Evolutionary conservation across 2,329 filamentous ascomycete genomes (phyloP).

Genomic region (Penicillium italicum): DNA sequence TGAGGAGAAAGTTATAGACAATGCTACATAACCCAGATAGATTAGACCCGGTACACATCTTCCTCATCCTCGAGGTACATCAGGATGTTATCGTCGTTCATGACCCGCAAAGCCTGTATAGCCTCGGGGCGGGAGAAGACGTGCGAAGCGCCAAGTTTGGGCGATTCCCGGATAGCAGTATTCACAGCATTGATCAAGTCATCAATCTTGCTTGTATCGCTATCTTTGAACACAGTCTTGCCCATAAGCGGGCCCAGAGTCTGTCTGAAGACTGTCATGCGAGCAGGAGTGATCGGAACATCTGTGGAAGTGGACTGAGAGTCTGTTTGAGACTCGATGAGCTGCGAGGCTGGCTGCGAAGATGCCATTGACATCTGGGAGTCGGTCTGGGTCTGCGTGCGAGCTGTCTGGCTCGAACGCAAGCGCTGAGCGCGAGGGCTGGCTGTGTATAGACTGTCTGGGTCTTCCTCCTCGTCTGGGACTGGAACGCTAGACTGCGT

Average conservation of each 20-base stretch:
- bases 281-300: slow-evolving; percentile 48
- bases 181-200: slow-evolving; percentile 79
- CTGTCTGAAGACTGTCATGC: slow-evolving; percentile 72
- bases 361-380: slow-evolving; percentile 70
- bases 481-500: slow-evolving; percentile 44
- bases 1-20: neutral
- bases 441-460: slow-evolving; percentile 53
- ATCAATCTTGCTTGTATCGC: slow-evolving; percentile 71
- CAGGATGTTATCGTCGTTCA: slow-evolving; percentile 82
- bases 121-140: slow-evolving; percentile 71
- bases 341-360: slow-evolving; percentile 72
- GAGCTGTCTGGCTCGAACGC: slow-evolving; percentile 39
- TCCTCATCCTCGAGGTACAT: slow-evolving; percentile 64
- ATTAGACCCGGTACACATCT: slow-evolving; percentile 67
- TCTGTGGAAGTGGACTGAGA: slow-evolving; percentile 38
- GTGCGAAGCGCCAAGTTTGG: slow-evolving; percentile 47
- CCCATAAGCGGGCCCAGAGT: slow-evolving; percentile 80
- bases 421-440: slow-evolving; percentile 46
- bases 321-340: slow-evolving; percentile 52
- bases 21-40: neutral
- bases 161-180: slow-evolving; percentile 52
- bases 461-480: slow-evolving; percentile 46
- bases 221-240: slow-evolving; percentile 75
- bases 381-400: slow-evolving; percentile 41
- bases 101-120: slow-evolving; percentile 68